Evolutionary conservation across 2,329 filamentous ascomycete species (phyloP).

Genomic region (Colletotrichum lupini): DNA sequence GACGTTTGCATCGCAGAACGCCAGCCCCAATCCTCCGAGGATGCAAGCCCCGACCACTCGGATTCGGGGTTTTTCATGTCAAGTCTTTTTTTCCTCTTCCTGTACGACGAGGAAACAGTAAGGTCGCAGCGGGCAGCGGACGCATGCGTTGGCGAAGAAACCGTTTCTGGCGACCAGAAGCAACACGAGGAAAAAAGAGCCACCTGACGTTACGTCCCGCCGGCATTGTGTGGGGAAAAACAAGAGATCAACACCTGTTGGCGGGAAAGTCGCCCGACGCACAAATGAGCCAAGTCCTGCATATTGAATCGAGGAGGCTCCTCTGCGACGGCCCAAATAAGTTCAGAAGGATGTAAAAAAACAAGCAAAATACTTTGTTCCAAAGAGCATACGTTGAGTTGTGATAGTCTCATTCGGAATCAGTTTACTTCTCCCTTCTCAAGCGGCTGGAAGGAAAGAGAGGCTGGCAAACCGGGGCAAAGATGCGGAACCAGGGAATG

Average conservation of each 20-base stretch:
- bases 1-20: neutral
- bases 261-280: neutral
- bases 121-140: slow-evolving; percentile 1
- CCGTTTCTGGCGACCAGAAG: neutral
- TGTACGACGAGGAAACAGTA: neutral
- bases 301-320: neutral
- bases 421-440: neutral
- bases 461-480: slow-evolving; percentile 17
- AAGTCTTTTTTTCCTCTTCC: neutral
- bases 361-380: neutral
- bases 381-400: neutral
- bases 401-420: neutral
- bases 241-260: neutral
- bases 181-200: slow-evolving; percentile 15
- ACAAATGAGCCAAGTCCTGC: neutral
- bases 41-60: neutral
- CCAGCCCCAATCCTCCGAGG: slow-evolving; percentile 14
- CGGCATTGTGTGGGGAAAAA: neutral
- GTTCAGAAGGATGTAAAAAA: neutral
- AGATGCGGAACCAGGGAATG: neutral
- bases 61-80: neutral
- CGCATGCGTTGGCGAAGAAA: slow-evolving; percentile 28
- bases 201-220: slow-evolving; percentile 25
- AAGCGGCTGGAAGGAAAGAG: slow-evolving; percentile 3
- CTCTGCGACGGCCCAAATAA: neutral